phyloP scores from a whole-genome alignment of 2,329 filamentous ascomycete species.

The Paecilomyces sp. region DNA sequence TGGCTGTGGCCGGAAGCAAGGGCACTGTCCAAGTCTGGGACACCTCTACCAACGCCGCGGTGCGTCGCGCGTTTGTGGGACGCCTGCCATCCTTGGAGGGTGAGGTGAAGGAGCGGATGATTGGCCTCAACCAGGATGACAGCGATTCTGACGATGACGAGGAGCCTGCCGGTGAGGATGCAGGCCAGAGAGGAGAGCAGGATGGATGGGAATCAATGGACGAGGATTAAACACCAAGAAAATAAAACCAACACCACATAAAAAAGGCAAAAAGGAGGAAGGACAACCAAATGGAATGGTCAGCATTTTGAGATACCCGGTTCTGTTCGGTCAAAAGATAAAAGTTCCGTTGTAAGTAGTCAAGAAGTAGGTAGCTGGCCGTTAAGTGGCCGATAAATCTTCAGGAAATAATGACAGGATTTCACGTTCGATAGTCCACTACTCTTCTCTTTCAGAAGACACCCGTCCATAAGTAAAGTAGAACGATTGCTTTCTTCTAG shows the following conservation, averaged over 20 bases:
- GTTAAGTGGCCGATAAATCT: background rate
- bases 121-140: slow-evolving; percentile 61
- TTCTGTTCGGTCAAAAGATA: background rate
- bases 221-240: slow-evolving; percentile 32
- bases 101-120: slow-evolving; percentile 65
- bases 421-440: background rate
- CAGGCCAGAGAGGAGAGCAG: slow-evolving; percentile 38
- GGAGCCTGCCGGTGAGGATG: slow-evolving; percentile 42
- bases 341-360: background rate
- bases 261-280: background rate
- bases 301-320: background rate
- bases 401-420: background rate
- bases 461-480: too few species aligned
- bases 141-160: slow-evolving; percentile 59
- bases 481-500: too few species aligned
- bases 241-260: too few species aligned
- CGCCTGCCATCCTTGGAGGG: slow-evolving; percentile 56
- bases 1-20: slow-evolving; percentile 92
- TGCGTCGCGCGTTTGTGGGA: slow-evolving; percentile 74
- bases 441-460: too few species aligned
- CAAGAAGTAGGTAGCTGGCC: background rate
- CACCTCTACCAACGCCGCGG: slow-evolving; percentile 83
- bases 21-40: slow-evolving; percentile 93
- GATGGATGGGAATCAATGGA: slow-evolving; percentile 51
- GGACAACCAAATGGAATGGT: background rate